These are phyloP conservation scores for Psilocybe azurescens DNA, from an alignment of 768 basidiomycete genomes.

Conservation along the genomic window DNA sequence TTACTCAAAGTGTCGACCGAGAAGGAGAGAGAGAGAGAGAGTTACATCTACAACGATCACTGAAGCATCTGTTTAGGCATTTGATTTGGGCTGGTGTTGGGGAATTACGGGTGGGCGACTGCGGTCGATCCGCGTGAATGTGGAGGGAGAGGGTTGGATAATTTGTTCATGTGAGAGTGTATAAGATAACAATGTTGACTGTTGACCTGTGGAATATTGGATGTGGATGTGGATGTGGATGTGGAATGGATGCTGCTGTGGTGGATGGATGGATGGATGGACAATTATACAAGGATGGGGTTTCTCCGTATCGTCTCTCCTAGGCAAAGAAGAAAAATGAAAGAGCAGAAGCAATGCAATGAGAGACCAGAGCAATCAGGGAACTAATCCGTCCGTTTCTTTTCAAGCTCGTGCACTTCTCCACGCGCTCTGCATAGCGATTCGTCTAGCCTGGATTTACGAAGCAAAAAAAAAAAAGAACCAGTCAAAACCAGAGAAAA, in stretches of 20 bases:
- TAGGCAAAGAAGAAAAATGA: neutral
- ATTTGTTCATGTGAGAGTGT: constrained; percentile 1
- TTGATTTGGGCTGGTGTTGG: neutral
- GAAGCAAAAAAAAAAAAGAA: constrained; percentile 1
- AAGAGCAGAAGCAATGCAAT: neutral
- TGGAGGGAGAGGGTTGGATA: neutral
- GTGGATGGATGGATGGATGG: neutral
- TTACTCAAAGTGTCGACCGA: neutral
- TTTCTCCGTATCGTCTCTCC: neutral
- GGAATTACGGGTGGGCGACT: neutral
- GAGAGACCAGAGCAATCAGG: no score
- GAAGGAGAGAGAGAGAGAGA: neutral
- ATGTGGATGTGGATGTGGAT: no score
- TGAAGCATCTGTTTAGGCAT: neutral
- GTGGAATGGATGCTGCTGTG: no score
- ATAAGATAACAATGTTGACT: no score
- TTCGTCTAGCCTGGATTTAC: constrained; percentile 68
- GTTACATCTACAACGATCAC: neutral
- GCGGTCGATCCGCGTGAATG: neutral
- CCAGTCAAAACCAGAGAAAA: neutral
- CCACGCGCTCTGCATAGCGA: constrained; percentile 92
- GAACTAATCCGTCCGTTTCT: no score
- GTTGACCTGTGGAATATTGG: no score
- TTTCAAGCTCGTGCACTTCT: constrained; percentile 64
- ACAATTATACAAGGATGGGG: neutral